Conservation (phyloP, 768 basidiomycete genomes). For the Amanita rubescens region DNA sequence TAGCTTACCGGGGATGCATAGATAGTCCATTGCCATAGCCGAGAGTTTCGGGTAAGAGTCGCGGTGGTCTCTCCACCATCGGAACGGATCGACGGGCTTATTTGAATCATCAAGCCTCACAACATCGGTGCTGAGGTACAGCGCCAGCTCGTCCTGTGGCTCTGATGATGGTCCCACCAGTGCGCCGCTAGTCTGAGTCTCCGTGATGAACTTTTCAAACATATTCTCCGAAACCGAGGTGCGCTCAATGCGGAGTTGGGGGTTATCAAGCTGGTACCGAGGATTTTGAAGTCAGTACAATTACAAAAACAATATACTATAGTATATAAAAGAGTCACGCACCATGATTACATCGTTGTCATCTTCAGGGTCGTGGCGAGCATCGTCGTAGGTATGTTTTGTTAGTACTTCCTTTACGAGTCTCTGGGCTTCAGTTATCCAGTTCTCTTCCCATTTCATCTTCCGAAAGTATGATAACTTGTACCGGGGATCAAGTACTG, state of each 20-base stretch:
- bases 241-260: no score
- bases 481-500: slow-evolving; percentile 26
- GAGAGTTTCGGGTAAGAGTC: slow-evolving; percentile 15
- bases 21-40: slow-evolving; percentile 19
- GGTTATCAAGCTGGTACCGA: no score
- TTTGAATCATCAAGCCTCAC: not conserved
- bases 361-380: no score
- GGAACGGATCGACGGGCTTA: not conserved
- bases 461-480: slow-evolving; percentile 25
- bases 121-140: not conserved
- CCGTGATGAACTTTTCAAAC: not conserved
- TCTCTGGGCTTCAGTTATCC: slow-evolving; percentile 15
- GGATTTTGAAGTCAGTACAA: no score
- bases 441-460: slow-evolving; percentile 16
- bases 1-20: slow-evolving; percentile 16
- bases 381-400: not conserved
- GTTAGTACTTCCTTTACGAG: not conserved
- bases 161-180: not conserved
- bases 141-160: not conserved
- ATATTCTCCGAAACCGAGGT: no score
- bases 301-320: no score
- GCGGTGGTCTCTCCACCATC: not conserved
- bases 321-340: no score
- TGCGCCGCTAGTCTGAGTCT: not conserved
- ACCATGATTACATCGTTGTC: no score